These are phyloP conservation scores for Apiosordaria backusii DNA, from an alignment of 495 filamentous ascomycete genomes.

Conservation along the genomic window DNA sequence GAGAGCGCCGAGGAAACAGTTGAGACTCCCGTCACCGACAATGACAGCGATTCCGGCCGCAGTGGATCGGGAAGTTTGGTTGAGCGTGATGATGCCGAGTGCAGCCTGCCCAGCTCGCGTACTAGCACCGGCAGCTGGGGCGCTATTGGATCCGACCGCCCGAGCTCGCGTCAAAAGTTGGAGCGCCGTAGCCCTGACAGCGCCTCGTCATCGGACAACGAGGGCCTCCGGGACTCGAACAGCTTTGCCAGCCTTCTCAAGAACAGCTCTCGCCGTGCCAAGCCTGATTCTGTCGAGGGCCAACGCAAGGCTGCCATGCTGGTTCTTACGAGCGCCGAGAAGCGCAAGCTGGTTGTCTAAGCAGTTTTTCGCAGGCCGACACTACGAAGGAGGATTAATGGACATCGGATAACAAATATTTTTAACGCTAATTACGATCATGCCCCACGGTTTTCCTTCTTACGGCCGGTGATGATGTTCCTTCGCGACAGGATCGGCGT, in stretches of 20 bases:
- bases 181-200: slow-evolving; percentile 60
- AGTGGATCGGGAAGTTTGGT: slow-evolving; percentile 73
- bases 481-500: neutral
- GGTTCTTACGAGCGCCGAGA: slow-evolving; percentile 83
- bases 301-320: slow-evolving; percentile 81
- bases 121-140: slow-evolving; percentile 65
- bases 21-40: slow-evolving; percentile 63
- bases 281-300: slow-evolving; percentile 50
- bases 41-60: slow-evolving; percentile 73
- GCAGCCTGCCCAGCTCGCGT: slow-evolving; percentile 72
- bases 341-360: slow-evolving; percentile 60
- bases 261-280: slow-evolving; percentile 44
- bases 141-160: slow-evolving; percentile 80
- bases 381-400: neutral
- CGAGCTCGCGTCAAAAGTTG: slow-evolving; percentile 54
- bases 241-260: slow-evolving; percentile 60
- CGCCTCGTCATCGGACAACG: slow-evolving; percentile 52
- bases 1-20: slow-evolving; percentile 76
- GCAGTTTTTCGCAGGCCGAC: neutral
- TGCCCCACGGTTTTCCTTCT: slow-evolving; percentile 25
- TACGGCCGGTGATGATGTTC: slow-evolving; percentile 11
- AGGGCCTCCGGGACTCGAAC: slow-evolving; percentile 29
- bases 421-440: slow-evolving; percentile 40
- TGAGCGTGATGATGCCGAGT: slow-evolving; percentile 62
- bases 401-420: slow-evolving; percentile 18